These are phyloP conservation scores for Metarhizium humberi DNA, from an alignment of 2,329 filamentous ascomycete species.

Conservation along the genomic window DNA sequence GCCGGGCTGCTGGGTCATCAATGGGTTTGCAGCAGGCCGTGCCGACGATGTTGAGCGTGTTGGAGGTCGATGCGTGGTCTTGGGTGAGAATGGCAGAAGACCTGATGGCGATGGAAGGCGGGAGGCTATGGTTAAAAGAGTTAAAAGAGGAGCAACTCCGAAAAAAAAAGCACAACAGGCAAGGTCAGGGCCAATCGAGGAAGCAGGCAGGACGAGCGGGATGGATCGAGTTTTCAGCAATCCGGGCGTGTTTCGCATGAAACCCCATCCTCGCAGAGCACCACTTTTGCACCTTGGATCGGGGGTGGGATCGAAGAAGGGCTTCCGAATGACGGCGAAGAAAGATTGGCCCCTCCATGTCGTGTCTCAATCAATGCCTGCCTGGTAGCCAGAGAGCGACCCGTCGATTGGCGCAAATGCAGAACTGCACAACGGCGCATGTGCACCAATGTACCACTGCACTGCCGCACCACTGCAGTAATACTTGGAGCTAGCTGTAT, in stretches of 20 bases:
- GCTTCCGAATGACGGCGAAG: constrained; percentile 10
- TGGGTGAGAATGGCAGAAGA: not conserved
- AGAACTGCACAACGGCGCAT: no score
- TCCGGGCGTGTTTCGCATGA: constrained; percentile 19
- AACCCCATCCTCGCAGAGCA: constrained; percentile 12
- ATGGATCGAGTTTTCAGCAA: constrained; percentile 19
- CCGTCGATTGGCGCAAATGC: no score
- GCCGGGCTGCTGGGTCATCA: not conserved
- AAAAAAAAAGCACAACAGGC: constrained; percentile 1
- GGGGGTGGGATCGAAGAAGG: constrained; percentile 22
- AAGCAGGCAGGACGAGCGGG: constrained; percentile 2
- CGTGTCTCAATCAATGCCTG: not conserved
- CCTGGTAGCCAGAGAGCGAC: no score
- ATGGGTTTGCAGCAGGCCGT: no score
- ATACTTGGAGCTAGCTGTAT: constrained; percentile 1
- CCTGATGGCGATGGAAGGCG: not conserved
- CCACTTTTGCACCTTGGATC: constrained; percentile 13
- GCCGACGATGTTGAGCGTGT: not conserved
- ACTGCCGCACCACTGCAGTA: no score
- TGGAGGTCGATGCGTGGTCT: not conserved
- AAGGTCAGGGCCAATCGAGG: not conserved
- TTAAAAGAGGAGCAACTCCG: not conserved
- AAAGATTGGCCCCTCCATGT: not conserved
- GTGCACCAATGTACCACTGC: no score
- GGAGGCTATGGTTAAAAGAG: not conserved